Percentiles rank a stretch among this genome's conserved stretches.
Conservation (phyloP, 495 filamentous ascomycete genomes). For the Friedmanniomyces endolithicus region DNA sequence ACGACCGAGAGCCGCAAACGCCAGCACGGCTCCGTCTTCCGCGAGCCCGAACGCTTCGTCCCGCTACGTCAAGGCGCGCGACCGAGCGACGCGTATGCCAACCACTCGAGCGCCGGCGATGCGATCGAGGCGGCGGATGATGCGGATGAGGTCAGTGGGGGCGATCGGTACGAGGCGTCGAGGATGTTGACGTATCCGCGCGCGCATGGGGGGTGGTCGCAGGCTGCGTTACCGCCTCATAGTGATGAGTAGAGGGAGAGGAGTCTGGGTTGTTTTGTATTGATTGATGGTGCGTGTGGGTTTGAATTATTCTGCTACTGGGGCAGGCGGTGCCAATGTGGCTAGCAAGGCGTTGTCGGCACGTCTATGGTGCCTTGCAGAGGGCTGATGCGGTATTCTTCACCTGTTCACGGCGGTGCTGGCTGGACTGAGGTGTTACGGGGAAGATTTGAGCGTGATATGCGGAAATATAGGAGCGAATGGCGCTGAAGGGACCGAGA, state of each 20-base stretch:
- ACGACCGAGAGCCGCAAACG: not conserved
- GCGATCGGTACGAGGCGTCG: not conserved
- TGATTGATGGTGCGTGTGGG: not conserved
- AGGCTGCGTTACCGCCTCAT: not conserved
- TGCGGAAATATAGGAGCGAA: too few species aligned
- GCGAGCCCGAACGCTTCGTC: constrained; percentile 5
- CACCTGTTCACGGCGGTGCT: too few species aligned
- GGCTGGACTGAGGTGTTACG: not conserved
- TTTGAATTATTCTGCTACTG: not conserved
- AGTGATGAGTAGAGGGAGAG: not conserved
- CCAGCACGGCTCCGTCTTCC: constrained; percentile 3
- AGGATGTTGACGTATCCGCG: not conserved
- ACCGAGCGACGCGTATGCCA: not conserved
- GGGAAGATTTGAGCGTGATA: not conserved
- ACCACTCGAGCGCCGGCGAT: not conserved
- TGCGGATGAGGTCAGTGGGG: not conserved
- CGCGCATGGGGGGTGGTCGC: not conserved
- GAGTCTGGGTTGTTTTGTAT: not conserved
- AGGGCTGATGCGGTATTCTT: too few species aligned
- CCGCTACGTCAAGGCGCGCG: constrained; percentile 7
- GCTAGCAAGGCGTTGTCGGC: not conserved
- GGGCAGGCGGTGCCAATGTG: not conserved
- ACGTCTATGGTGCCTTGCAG: too few species aligned
- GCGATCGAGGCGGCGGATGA: not conserved
- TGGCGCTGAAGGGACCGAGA: too few species aligned